phyloP scores from a whole-genome alignment of 441 rosid genomes.

The Iberis amara region DNA sequence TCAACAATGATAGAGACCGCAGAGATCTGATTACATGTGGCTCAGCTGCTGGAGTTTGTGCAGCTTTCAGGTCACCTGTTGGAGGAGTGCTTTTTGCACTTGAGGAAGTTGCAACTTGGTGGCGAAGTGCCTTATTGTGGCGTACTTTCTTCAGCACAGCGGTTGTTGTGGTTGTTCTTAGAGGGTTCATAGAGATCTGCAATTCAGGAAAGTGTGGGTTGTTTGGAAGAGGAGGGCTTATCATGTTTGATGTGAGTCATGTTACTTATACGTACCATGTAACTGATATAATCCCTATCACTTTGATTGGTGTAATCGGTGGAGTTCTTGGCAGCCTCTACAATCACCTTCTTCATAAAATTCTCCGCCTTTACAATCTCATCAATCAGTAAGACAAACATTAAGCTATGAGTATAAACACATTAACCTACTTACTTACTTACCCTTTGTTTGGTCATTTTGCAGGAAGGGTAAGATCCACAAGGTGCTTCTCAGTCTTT shows the following conservation, averaged over 20 bases:
- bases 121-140: slow-evolving; percentile 90
- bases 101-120: slow-evolving; percentile 92
- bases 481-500: slow-evolving; percentile 56
- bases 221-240: slow-evolving; percentile 74
- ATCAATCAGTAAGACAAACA: slow-evolving; percentile 62
- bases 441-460: slow-evolving; percentile 17
- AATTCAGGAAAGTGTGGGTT: slow-evolving; percentile 67
- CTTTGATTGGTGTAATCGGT: slow-evolving; percentile 65
- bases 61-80: slow-evolving; percentile 84
- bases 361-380: slow-evolving; percentile 69
- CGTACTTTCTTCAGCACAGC: slow-evolving; percentile 87
- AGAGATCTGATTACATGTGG: slow-evolving; percentile 81
- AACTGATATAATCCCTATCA: slow-evolving; percentile 55
- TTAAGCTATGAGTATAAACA: background rate
- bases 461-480: slow-evolving; percentile 74
- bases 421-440: background rate
- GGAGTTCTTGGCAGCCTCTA: slow-evolving; percentile 80
- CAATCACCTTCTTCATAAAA: slow-evolving; percentile 65
- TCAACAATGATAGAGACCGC: slow-evolving; percentile 86
- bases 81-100: slow-evolving; percentile 81
- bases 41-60: slow-evolving; percentile 78
- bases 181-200: slow-evolving; percentile 75
- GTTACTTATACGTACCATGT: slow-evolving; percentile 48
- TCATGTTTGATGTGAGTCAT: slow-evolving; percentile 77
- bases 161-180: slow-evolving; percentile 61